Percentiles rank a stretch among this genome's conserved stretches.
These are phyloP conservation scores for Rhizophagus prolifer DNA, from an alignment of 192 early-diverging fungal species.

Conservation along the genomic window DNA sequence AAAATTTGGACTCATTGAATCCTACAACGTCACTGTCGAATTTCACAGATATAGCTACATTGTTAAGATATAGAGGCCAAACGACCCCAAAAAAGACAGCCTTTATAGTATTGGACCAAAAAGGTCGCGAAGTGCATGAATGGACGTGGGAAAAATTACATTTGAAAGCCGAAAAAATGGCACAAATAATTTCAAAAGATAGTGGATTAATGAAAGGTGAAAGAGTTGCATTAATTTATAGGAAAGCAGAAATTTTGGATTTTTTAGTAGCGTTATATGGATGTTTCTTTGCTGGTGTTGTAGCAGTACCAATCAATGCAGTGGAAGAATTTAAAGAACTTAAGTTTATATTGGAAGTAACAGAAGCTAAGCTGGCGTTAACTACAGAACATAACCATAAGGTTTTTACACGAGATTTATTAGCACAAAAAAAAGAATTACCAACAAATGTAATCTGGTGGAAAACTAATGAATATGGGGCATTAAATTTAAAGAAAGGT, in stretches of 20 bases:
- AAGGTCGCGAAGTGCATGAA: constrained; percentile 66
- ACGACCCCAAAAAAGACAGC: constrained; percentile 58
- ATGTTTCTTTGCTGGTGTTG: constrained; percentile 79
- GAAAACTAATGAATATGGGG: constrained; percentile 79
- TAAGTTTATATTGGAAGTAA: constrained; percentile 68
- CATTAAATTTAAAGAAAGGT: constrained; percentile 57
- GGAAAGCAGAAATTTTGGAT: constrained; percentile 79
- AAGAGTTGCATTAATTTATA: constrained; percentile 75
- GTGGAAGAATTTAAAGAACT: constrained; percentile 79
- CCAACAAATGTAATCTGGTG: constrained; percentile 74
- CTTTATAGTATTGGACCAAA: constrained; percentile 69
- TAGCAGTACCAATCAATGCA: constrained; percentile 83
- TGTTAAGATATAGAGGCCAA: constrained; percentile 65
- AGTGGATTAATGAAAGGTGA: constrained; percentile 61
- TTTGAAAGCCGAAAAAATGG: constrained; percentile 68
- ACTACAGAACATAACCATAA: constrained; percentile 80
- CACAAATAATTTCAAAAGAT: constrained; percentile 64
- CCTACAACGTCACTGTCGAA: constrained; percentile 44
- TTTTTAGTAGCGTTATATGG: constrained; percentile 78
- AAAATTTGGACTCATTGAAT: constrained; percentile 37
- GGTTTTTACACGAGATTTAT: constrained; percentile 71
- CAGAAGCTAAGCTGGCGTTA: constrained; percentile 66
- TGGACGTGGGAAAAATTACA: constrained; percentile 77
- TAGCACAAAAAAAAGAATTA: constrained; percentile 59
- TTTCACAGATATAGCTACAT: constrained; percentile 65